Evolutionary conservation across 352 stramenopile species (phyloP).

Genomic region (Phytopythium cucurbitacearum): DNA sequence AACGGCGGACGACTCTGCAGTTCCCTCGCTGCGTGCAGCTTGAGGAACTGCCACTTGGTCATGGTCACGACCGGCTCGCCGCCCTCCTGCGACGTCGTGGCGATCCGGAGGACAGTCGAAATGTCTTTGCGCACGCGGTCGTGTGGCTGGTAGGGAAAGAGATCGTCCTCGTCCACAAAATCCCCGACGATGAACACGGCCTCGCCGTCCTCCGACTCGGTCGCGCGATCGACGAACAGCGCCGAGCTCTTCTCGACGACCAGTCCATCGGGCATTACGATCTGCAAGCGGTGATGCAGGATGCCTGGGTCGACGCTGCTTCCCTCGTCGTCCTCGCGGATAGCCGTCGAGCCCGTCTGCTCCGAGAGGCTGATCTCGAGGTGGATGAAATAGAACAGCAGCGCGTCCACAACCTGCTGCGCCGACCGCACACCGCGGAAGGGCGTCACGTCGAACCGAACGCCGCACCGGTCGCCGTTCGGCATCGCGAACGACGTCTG

Average conservation of each 20-base stretch:
- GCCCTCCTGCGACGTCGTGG: background rate
- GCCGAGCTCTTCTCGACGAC: conserved; percentile 38
- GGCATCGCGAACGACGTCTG: conserved; percentile 36
- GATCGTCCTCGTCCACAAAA: conserved; percentile 26
- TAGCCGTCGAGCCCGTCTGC: conserved; percentile 36
- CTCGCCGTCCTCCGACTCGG: conserved; percentile 10
- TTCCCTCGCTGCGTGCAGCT: conserved; percentile 1
- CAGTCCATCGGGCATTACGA: conserved; percentile 15
- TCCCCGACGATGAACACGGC: conserved; percentile 17
- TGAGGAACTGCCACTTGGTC: conserved; percentile 9
- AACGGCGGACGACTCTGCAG: background rate
- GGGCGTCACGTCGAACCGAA: conserved; percentile 48
- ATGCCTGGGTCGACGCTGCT: conserved; percentile 13
- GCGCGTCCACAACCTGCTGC: conserved; percentile 34
- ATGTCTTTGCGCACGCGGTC: conserved; percentile 26
- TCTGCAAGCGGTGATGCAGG: conserved; percentile 20
- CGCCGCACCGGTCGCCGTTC: conserved; percentile 42
- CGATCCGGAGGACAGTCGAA: conserved; percentile 3
- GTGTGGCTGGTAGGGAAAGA: conserved; percentile 17
- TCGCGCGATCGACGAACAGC: conserved; percentile 18
- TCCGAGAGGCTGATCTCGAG: conserved; percentile 62
- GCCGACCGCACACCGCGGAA: conserved; percentile 30
- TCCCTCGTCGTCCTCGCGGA: conserved; percentile 36
- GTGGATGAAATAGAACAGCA: conserved; percentile 48
- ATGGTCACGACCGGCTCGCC: conserved; percentile 3